Percentiles rank a stretch among this genome's conserved stretches.
phyloP scores from a whole-genome alignment of 331 rosid genomes.

The Quercus phellos region DNA sequence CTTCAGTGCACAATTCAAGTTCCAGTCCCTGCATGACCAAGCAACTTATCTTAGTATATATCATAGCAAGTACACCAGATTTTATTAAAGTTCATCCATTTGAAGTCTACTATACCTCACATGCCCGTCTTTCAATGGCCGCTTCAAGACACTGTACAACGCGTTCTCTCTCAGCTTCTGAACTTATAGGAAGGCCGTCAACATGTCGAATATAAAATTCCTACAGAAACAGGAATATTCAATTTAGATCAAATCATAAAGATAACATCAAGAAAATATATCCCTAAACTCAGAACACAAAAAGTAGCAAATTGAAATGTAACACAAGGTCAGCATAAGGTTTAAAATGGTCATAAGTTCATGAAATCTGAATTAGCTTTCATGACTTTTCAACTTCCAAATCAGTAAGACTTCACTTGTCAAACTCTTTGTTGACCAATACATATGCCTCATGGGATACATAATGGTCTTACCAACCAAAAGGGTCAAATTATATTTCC shows the following conservation, averaged over 20 bases:
- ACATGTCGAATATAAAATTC: constrained; percentile 87
- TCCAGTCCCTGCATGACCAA: constrained; percentile 73
- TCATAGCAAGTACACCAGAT: background rate
- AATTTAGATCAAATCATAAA: background rate
- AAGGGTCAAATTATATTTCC: background rate
- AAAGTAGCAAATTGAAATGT: background rate
- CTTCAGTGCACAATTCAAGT: constrained; percentile 72
- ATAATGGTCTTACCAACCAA: background rate
- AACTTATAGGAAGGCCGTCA: constrained; percentile 85
- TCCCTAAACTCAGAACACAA: background rate
- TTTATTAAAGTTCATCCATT: background rate
- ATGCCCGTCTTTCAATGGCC: constrained; percentile 87
- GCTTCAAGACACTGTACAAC: constrained; percentile 89
- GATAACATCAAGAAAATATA: background rate
- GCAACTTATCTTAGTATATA: constrained; percentile 17
- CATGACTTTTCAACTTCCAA: background rate
- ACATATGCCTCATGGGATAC: background rate
- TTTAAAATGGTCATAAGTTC: background rate
- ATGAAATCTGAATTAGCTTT: background rate
- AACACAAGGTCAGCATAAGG: constrained; percentile 5
- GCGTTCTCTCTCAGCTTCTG: constrained; percentile 86
- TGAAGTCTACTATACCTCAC: constrained; percentile 46
- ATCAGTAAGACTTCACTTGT: background rate
- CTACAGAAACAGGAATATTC: constrained; percentile 28
- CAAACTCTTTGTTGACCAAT: background rate